Base-by-base conservation (phyloP, 441 rosid species). In the Melianthus villosus region DNA sequence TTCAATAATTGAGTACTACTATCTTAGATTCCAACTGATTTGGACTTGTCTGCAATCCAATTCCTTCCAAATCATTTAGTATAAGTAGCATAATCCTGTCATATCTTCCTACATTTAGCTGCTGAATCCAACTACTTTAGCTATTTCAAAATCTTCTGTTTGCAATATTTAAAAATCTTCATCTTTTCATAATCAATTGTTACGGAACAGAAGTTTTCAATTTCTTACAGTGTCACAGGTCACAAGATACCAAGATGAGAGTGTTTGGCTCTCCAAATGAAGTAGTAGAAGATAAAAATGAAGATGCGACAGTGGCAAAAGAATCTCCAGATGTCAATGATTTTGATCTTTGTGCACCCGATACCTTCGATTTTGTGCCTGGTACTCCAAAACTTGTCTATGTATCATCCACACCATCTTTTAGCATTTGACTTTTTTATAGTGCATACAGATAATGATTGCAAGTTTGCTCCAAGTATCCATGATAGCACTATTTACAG, bases 221-320 rank as follows among this genome's bases (percentile, higher is more conserved):
- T 48, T 53, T 64, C 54, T 62, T 42, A 46, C 82, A 82, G 94
- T 48, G 59, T 67, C 67, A 53, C 48, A 71, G 75, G 73, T 60
- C 68, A 54, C 54, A 51, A 48, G 62, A 60, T 55, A 53, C 50
- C 38, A 56, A 51, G 28, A 35, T 30, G 27, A 46, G 45, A 43
- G 44, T 39, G 42, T 22, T 37, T 22, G 38, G 34, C 29, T 53
- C 38, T 40, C 30, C 53, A 16, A 32, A 11, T 20, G 37, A 31
- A 22, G 33, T 48, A 15, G 75, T n/a, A n/a, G n/a, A 66, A 40
- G 35, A 42, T 38, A 66, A 46, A 56, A 44, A 42, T 47, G 52
- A 43, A 23, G 48, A 55, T 54, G 48, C 50, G 40, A 34, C 19
- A 38, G 47, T 48, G 51, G 22, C 53, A 16, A 42, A 51, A 31